phyloP scores from a whole-genome alignment of 176 grass and related monocot genomes.

The Tillandsia fasciculata region DNA sequence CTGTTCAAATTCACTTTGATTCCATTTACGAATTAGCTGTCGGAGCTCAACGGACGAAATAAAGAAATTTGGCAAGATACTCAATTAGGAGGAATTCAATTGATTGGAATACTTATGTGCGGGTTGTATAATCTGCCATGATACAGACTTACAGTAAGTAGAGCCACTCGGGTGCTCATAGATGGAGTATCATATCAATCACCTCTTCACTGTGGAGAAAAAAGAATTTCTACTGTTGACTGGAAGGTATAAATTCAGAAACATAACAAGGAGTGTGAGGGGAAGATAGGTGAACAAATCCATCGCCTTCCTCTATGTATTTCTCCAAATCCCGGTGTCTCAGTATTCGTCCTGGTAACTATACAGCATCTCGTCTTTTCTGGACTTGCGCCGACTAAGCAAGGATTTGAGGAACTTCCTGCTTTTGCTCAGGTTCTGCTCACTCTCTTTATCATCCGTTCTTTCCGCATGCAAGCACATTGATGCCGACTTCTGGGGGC shows the following conservation, averaged over 20 bases:
- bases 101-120: too few species aligned
- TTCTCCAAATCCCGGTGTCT: not conserved
- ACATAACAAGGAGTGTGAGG: not conserved
- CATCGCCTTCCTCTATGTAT: not conserved
- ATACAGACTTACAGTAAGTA: too few species aligned
- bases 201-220: too few species aligned
- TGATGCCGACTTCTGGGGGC: slow-evolving; percentile 50
- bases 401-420: slow-evolving; percentile 76
- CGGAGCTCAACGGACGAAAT: too few species aligned
- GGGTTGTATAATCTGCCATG: too few species aligned
- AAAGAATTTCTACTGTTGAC: too few species aligned
- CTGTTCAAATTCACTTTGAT: too few species aligned
- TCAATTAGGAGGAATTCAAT: too few species aligned
- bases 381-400: slow-evolving; percentile 88
- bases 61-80: too few species aligned
- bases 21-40: too few species aligned
- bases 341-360: slow-evolving; percentile 70
- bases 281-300: not conserved
- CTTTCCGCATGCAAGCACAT: slow-evolving; percentile 54
- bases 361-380: slow-evolving; percentile 58
- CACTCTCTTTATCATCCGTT: slow-evolving; percentile 33
- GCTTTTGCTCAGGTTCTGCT: slow-evolving; percentile 64
- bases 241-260: not conserved
- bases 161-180: too few species aligned
- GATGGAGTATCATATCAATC: too few species aligned